phyloP scores from a whole-genome alignment of 2,329 filamentous ascomycete genomes.

The Aspergillus tanneri region DNA sequence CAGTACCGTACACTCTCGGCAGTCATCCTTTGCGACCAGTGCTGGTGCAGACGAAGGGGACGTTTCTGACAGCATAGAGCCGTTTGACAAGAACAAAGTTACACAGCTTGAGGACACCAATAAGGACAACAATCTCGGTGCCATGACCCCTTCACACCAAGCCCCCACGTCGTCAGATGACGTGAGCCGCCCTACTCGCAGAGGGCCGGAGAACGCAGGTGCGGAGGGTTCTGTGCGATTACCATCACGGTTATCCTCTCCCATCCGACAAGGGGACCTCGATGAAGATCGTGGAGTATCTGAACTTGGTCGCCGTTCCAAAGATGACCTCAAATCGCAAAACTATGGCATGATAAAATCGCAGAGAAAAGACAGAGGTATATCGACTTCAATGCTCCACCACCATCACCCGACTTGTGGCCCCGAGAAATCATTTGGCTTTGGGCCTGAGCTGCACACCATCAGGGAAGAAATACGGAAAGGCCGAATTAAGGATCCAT shows the following conservation, averaged over 20 bases:
- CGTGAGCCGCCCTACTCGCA: conserved; percentile 31
- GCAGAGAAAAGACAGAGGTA: conserved; percentile 10
- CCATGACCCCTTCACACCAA: conserved; percentile 27
- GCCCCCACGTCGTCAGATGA: conserved; percentile 39
- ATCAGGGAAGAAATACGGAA: conserved; percentile 23
- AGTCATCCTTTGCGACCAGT: conserved; percentile 47
- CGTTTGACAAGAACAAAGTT: conserved; percentile 30
- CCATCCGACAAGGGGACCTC: conserved; percentile 42
- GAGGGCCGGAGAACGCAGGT: conserved; percentile 33
- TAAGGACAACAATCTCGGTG: conserved; percentile 20
- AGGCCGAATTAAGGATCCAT: conserved; percentile 28
- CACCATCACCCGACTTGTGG: conserved; percentile 10
- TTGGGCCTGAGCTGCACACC: conserved; percentile 28
- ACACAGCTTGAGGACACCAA: conserved; percentile 24
- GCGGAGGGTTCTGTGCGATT: conserved; percentile 45
- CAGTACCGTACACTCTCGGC: conserved; percentile 41
- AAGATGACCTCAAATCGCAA: conserved; percentile 10
- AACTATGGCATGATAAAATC: conserved; percentile 13
- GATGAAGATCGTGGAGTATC: conserved; percentile 27
- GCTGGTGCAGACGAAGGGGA: conserved; percentile 47
- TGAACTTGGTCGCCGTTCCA: conserved; percentile 18
- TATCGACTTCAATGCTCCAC: conserved; percentile 9
- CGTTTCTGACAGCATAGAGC: conserved; percentile 42
- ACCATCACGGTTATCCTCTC: conserved; percentile 54
- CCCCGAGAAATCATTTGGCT: conserved; percentile 29